A percentile compares a stretch with the other conserved stretches of the same genome.
Conservation (phyloP, 805 yeast genomes). For the Sugiyamaella boreocaroliniensis region DNA sequence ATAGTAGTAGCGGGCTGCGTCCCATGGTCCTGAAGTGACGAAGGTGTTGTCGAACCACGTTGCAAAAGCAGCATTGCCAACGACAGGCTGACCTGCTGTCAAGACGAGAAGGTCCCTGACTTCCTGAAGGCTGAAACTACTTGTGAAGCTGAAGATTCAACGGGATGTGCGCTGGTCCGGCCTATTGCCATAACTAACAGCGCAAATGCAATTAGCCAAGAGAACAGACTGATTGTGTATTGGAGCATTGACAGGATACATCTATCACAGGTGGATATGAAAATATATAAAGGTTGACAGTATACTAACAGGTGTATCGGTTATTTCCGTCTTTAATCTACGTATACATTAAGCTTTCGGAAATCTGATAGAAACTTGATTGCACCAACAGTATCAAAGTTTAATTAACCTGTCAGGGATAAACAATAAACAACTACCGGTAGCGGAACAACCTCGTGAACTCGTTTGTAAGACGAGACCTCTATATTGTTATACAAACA, state of each 20-base stretch:
- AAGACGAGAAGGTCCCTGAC: conserved; percentile 42
- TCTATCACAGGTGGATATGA: too few relatives aligned
- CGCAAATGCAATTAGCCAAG: not conserved
- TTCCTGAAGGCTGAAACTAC: conserved; percentile 38
- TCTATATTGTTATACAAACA: too few relatives aligned
- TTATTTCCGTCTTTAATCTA: too few relatives aligned
- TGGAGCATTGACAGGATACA: not conserved
- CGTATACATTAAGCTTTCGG: too few relatives aligned
- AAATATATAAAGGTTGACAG: too few relatives aligned
- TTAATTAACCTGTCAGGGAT: too few relatives aligned
- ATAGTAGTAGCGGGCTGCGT: conserved; percentile 6
- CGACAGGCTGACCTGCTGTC: conserved; percentile 56
- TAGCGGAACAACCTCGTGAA: too few relatives aligned
- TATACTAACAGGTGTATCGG: too few relatives aligned
- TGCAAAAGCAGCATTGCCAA: conserved; percentile 48
- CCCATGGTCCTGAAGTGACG: conserved; percentile 4
- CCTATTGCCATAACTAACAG: not conserved
- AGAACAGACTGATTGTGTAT: not conserved
- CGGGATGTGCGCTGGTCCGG: not conserved
- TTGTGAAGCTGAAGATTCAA: not conserved
- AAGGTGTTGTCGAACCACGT: conserved; percentile 41
- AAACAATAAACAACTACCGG: too few relatives aligned
- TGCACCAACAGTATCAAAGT: too few relatives aligned
- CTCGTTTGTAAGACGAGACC: too few relatives aligned
- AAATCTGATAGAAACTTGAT: too few relatives aligned